Evolutionary conservation across 139 green algal genomes (phyloP).

Genomic region (Chlorella sorokiniana): DNA sequence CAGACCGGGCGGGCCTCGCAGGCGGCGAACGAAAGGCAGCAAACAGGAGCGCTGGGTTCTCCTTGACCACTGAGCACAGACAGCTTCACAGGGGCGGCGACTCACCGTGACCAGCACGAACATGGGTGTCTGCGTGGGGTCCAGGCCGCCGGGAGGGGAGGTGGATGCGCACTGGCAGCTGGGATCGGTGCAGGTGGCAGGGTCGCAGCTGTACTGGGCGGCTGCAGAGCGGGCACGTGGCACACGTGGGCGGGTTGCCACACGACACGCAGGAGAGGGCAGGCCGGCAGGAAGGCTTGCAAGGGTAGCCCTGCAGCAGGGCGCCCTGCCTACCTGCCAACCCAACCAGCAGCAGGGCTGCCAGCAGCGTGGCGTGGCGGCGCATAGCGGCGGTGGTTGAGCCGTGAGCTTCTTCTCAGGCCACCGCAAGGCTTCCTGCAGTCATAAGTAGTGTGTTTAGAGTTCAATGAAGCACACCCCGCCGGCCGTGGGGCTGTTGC

Average conservation of each 20-base stretch:
- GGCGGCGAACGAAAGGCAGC: background rate
- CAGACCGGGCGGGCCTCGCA: background rate
- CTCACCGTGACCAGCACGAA: constrained; percentile 43
- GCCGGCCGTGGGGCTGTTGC: no score
- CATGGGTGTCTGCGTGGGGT: constrained; percentile 19
- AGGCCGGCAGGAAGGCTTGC: background rate
- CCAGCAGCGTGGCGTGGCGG: background rate
- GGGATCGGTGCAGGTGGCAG: constrained; percentile 14
- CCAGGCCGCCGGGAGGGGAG: constrained; percentile 27
- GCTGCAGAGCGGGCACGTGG: background rate
- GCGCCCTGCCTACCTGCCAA: background rate
- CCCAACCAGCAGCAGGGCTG: constrained; percentile 16
- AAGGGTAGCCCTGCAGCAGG: background rate
- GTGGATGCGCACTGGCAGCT: constrained; percentile 31
- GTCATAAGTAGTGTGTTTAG: no score
- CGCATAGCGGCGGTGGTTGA: background rate
- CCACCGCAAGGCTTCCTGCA: background rate
- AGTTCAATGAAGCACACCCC: no score
- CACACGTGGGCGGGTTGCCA: background rate
- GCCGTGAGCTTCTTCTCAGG: background rate
- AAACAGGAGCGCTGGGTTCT: background rate
- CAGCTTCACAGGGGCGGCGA: background rate
- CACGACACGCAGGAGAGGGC: background rate
- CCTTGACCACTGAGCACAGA: background rate
- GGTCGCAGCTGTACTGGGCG: constrained; percentile 28